A percentile compares a stretch with the other conserved stretches of the same genome.
phyloP scores from a whole-genome alignment of 306 rosid species.

The Prunus padus region DNA sequence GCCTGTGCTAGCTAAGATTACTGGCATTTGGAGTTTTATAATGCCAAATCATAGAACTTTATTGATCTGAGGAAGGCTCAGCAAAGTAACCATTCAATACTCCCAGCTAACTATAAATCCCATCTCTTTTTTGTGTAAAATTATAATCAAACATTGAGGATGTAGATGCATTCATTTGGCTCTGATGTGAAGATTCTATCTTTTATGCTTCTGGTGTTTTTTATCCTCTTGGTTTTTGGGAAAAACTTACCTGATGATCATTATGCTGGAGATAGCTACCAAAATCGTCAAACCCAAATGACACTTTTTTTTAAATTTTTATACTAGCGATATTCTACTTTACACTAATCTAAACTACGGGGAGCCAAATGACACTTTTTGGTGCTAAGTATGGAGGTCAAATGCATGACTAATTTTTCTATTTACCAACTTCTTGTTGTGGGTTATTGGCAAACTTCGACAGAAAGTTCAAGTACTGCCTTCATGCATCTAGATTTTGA shows the following conservation, averaged over 20 bases:
- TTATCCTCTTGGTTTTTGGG: background rate
- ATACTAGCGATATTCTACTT: no score
- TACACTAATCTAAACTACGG: no score
- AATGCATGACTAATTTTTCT: background rate
- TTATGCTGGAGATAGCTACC: background rate
- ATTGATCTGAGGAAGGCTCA: slow-evolving; percentile 1
- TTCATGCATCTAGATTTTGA: background rate
- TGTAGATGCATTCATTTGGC: background rate
- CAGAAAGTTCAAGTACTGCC: no score
- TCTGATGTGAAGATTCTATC: background rate
- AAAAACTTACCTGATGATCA: background rate
- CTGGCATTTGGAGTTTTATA: slow-evolving; percentile 4
- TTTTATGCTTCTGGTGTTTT: background rate
- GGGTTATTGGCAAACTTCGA: background rate
- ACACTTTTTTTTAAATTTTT: no score
- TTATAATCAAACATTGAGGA: background rate
- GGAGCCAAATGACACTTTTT: background rate
- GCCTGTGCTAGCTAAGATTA: slow-evolving; percentile 19
- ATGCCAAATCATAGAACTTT: slow-evolving; percentile 2
- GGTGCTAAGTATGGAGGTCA: background rate
- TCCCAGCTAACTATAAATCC: background rate
- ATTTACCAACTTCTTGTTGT: no score
- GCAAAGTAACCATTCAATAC: background rate
- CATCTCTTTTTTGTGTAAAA: background rate
- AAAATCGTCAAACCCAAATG: background rate